Evolutionary conservation across 2,329 filamentous ascomycete species (phyloP).

Genomic region (Hirsutella rhossiliensis): DNA sequence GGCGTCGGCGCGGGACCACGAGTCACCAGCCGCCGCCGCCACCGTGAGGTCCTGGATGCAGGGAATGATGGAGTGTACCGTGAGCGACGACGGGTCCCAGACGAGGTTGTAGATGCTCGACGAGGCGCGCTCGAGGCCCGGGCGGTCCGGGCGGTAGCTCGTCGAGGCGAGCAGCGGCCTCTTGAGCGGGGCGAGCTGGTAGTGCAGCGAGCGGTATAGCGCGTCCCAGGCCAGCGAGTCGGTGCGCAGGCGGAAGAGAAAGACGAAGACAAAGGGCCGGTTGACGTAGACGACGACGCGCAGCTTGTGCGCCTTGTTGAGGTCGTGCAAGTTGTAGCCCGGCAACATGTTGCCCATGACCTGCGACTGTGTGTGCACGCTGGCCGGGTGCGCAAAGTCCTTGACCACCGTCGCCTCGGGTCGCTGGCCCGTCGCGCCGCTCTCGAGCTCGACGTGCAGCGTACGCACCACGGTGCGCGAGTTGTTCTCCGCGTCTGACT

Average conservation of each 20-base stretch:
- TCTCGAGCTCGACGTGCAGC: conserved; percentile 52
- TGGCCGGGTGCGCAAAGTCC: conserved; percentile 27
- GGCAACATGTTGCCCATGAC: conserved; percentile 20
- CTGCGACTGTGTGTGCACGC: conserved; percentile 19
- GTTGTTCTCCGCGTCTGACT: conserved; percentile 24
- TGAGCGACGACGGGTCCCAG: conserved; percentile 45
- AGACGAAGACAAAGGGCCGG: conserved; percentile 65
- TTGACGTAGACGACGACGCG: conserved; percentile 63
- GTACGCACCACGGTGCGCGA: conserved; percentile 52
- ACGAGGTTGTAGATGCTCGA: conserved; percentile 45
- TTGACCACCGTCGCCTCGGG: conserved; percentile 31
- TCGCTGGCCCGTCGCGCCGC: conserved; percentile 21
- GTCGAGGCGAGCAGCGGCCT: conserved; percentile 46
- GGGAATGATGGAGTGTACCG: conserved; percentile 52
- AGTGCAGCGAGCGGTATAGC: conserved; percentile 47
- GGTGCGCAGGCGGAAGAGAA: conserved; percentile 52
- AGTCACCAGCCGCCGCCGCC: conserved; percentile 9
- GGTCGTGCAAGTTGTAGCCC: conserved; percentile 29
- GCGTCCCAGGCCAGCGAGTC: conserved; percentile 42
- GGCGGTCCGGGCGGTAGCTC: conserved; percentile 32
- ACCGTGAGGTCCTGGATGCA: conserved; percentile 42
- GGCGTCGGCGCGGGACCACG: conserved; percentile 51
- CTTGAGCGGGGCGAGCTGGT: conserved; percentile 46
- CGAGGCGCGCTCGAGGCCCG: background rate
- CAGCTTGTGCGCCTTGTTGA: conserved; percentile 43